These are phyloP conservation scores for Vaccinium corymbosum DNA, from an alignment of 148 eudicot genomes.

Conservation along the genomic window DNA sequence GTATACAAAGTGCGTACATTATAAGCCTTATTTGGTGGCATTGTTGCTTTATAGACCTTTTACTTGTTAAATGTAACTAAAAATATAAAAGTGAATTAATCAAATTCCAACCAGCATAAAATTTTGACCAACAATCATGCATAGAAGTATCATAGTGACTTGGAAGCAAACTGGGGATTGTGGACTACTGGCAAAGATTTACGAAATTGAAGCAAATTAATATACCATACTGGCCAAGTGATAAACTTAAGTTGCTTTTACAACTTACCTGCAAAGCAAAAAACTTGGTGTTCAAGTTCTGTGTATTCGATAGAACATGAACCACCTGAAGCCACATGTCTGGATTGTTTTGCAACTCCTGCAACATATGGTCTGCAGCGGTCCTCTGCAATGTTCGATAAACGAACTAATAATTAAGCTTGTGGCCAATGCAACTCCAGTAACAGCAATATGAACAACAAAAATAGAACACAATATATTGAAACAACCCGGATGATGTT, in stretches of 20 bases:
- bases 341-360: conserved; percentile 86
- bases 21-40: no score
- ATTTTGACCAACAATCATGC: not conserved
- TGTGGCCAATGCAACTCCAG: not conserved
- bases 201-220: not conserved
- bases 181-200: not conserved
- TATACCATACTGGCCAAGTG: not conserved
- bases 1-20: no score
- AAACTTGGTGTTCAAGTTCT: conserved; percentile 83
- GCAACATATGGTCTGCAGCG: conserved; percentile 87
- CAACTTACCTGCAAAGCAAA: conserved; percentile 90
- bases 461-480: not conserved
- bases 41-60: no score
- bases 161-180: not conserved
- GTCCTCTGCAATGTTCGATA: conserved; percentile 55
- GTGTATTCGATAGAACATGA: conserved; percentile 84
- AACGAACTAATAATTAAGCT: not conserved
- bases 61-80: no score
- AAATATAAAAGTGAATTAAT: not conserved
- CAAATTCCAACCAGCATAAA: not conserved
- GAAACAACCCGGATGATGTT: not conserved
- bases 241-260: not conserved
- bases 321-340: conserved; percentile 99
- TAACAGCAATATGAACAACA: not conserved
- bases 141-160: not conserved